Percentiles rank a stretch among this genome's conserved stretches.
Conservation (phyloP, 148 eudicot genomes). For the Nepenthes gracilis region DNA sequence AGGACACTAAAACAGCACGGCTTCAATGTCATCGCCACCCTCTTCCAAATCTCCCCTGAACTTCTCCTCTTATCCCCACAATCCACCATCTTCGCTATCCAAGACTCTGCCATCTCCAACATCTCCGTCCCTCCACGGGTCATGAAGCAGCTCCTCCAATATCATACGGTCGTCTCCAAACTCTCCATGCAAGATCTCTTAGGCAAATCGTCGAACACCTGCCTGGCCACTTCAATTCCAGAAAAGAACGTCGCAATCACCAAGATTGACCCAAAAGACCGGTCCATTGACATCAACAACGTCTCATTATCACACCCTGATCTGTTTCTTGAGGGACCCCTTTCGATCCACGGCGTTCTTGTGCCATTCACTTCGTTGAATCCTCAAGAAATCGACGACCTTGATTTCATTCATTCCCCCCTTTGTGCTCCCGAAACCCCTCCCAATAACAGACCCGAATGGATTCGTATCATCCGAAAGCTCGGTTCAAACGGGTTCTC, state of each 20-base stretch:
- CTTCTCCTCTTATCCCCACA: slow-evolving; percentile 18
- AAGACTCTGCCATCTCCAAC: slow-evolving; percentile 28
- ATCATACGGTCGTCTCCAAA: slow-evolving; percentile 34
- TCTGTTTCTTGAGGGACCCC: slow-evolving; percentile 37
- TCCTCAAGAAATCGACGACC: slow-evolving; percentile 4
- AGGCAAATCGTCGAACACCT: slow-evolving; percentile 16
- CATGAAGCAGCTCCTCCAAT: slow-evolving; percentile 31
- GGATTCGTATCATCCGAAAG: slow-evolving; percentile 22
- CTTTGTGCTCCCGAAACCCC: slow-evolving; percentile 2
- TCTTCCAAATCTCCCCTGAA: slow-evolving; percentile 50
- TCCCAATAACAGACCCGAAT: slow-evolving; percentile 10
- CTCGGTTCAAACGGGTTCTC: slow-evolving; percentile 39
- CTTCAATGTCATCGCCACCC: slow-evolving; percentile 32
- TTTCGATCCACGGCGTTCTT: slow-evolving; percentile 54
- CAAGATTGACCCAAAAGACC: not conserved
- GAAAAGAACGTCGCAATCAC: slow-evolving; percentile 28
- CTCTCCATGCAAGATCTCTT: slow-evolving; percentile 22
- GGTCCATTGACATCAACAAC: slow-evolving; percentile 31
- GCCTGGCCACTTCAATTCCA: slow-evolving; percentile 31
- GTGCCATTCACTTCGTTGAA: slow-evolving; percentile 25
- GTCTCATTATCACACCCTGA: slow-evolving; percentile 49
- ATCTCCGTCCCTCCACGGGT: slow-evolving; percentile 20
- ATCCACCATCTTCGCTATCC: slow-evolving; percentile 52
- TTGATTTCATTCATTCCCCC: slow-evolving; percentile 13
- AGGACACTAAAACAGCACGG: slow-evolving; percentile 22